Percentiles rank a stretch among this genome's conserved stretches.
Evolutionary conservation across 2,329 filamentous ascomycete species (phyloP).

Genomic region (Knufia fluminis): DNA sequence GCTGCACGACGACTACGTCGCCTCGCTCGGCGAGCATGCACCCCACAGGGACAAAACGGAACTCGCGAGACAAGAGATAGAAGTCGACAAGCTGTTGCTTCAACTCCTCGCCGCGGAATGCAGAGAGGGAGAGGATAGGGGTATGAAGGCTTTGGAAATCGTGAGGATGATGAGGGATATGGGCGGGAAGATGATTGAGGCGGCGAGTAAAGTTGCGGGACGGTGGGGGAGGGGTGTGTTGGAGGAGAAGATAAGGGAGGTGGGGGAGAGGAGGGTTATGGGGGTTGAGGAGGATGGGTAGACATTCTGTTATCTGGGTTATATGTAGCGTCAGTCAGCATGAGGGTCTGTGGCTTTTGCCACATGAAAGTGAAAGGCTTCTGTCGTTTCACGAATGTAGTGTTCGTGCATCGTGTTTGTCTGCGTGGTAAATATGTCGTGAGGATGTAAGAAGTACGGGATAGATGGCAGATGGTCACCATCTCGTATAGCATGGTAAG

Average conservation of each 20-base stretch:
- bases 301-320: too few species aligned
- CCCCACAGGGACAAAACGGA: slow-evolving; percentile 53
- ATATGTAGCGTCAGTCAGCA: too few species aligned
- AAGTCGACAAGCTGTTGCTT: slow-evolving; percentile 81
- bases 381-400: too few species aligned
- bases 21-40: slow-evolving; percentile 49
- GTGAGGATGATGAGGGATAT: slow-evolving; percentile 76
- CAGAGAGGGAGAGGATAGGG: slow-evolving; percentile 80
- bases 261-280: slow-evolving; percentile 62
- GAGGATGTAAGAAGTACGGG: too few species aligned
- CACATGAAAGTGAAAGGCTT: too few species aligned
- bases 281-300: slow-evolving; percentile 48
- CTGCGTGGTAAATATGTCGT: too few species aligned
- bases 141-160: slow-evolving; percentile 90
- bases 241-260: slow-evolving; percentile 79
- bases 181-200: slow-evolving; percentile 81
- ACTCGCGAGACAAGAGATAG: slow-evolving; percentile 64
- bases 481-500: too few species aligned
- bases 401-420: too few species aligned
- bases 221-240: slow-evolving; percentile 72
- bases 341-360: too few species aligned
- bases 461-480: too few species aligned
- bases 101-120: slow-evolving; percentile 87
- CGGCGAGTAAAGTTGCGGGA: slow-evolving; percentile 79
- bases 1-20: slow-evolving; percentile 66